Percentiles rank a stretch among this genome's conserved stretches.
phyloP scores from a whole-genome alignment of 2,329 filamentous ascomycete genomes.

The Stemphylium lycopersici region DNA sequence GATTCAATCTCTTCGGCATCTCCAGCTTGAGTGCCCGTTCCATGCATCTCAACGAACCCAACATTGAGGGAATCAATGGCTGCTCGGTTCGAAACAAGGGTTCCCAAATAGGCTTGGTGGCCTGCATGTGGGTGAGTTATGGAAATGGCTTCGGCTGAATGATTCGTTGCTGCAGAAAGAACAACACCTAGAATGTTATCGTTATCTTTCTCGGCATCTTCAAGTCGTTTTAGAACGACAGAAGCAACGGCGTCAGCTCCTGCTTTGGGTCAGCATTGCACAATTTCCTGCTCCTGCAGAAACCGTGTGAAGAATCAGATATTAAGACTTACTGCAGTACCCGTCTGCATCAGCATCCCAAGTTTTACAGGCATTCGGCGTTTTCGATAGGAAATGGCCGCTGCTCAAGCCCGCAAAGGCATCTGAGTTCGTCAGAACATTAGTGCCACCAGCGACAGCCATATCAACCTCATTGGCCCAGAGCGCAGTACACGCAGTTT shows the following conservation, averaged over 20 bases:
- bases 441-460: conserved; percentile 34
- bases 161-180: conserved; percentile 39
- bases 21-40: conserved; percentile 37
- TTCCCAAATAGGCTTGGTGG: conserved; percentile 25
- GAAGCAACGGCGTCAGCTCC: conserved; percentile 39
- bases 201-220: conserved; percentile 40
- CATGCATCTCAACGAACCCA: conserved; percentile 39
- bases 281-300: no score
- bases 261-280: no score
- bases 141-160: conserved; percentile 42
- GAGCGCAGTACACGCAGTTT: conserved; percentile 37
- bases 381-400: conserved; percentile 31
- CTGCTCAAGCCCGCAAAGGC: conserved; percentile 31
- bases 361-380: conserved; percentile 38
- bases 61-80: conserved; percentile 44
- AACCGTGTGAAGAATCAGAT: no score
- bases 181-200: conserved; percentile 44
- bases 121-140: conserved; percentile 39
- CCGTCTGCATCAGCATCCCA: conserved; percentile 42
- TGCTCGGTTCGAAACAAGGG: conserved; percentile 36
- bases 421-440: conserved; percentile 40
- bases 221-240: conserved; percentile 42
- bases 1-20: conserved; percentile 29
- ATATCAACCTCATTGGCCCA: conserved; percentile 36
- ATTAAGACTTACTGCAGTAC: conserved; percentile 43